Evolutionary conservation across 345 rosid genomes (phyloP).

Genomic region (Hirschfeldia incana): DNA sequence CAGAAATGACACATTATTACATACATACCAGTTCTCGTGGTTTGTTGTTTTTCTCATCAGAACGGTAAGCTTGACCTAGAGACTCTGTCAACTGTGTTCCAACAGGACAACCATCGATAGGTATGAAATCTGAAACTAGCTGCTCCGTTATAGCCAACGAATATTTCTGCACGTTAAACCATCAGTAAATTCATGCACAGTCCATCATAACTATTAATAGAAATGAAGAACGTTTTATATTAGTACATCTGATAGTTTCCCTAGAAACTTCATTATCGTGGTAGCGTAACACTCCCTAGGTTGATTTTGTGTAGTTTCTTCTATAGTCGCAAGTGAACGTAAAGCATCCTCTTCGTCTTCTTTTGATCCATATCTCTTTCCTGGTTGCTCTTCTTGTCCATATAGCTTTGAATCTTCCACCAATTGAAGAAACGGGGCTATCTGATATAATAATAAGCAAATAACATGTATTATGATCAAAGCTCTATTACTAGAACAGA

Average conservation of each 20-base stretch:
- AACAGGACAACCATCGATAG: constrained; percentile 61
- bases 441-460: constrained; percentile 41
- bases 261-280: constrained; percentile 55
- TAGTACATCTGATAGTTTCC: constrained; percentile 49
- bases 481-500: neutral
- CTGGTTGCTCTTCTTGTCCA: constrained; percentile 27
- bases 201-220: neutral
- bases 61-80: constrained; percentile 39
- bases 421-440: constrained; percentile 59
- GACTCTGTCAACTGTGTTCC: constrained; percentile 54
- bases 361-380: constrained; percentile 53
- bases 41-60: constrained; percentile 30
- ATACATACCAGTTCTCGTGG: constrained; percentile 26
- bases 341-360: constrained; percentile 60
- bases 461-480: neutral
- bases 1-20: neutral
- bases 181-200: constrained; percentile 2
- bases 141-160: constrained; percentile 44
- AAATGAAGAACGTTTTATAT: neutral
- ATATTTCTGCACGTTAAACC: constrained; percentile 43
- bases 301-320: constrained; percentile 48
- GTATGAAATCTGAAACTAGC: constrained; percentile 58
- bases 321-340: constrained; percentile 50
- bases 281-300: constrained; percentile 52
- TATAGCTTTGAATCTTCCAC: constrained; percentile 58